Evolutionary conservation across 768 basidiomycete species (phyloP).

Genomic region (Gyrodon lividus): DNA sequence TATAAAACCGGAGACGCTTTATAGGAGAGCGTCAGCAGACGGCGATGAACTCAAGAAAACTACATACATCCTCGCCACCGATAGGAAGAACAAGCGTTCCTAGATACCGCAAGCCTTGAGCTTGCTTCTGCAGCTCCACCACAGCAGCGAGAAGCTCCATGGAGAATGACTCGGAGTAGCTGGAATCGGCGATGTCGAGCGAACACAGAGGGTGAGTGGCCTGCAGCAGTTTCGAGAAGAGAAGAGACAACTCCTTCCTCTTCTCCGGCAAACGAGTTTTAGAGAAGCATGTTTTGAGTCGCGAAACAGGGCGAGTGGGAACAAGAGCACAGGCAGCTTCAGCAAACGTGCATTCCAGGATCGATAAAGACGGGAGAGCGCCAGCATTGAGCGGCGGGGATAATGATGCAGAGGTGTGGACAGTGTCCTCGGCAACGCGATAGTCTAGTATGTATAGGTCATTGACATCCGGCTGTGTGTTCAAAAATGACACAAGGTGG

Average conservation of each 20-base stretch:
- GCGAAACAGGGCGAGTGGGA: constrained; percentile 57
- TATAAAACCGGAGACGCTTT: constrained; percentile 64
- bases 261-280: constrained; percentile 47
- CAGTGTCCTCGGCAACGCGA: constrained; percentile 13
- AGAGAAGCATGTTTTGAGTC: constrained; percentile 70
- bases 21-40: constrained; percentile 5
- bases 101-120: constrained; percentile 50
- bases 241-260: constrained; percentile 47
- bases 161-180: constrained; percentile 53
- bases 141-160: constrained; percentile 50
- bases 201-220: constrained; percentile 47
- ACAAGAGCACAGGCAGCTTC: constrained; percentile 59
- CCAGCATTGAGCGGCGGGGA: constrained; percentile 21
- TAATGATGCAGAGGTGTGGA: constrained; percentile 13
- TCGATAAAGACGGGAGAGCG: constrained; percentile 49
- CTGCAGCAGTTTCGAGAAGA: constrained; percentile 46
- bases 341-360: constrained; percentile 65
- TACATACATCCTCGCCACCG: constrained; percentile 32
- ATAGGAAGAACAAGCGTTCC: constrained; percentile 66
- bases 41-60: constrained; percentile 15
- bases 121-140: constrained; percentile 33
- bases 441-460: constrained; percentile 38
- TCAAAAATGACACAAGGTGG: constrained; percentile 42
- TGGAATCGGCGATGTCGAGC: constrained; percentile 62
- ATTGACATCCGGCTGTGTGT: constrained; percentile 22